phyloP scores from a whole-genome alignment of 441 rosid species.

The Syzygium syzygioides region DNA sequence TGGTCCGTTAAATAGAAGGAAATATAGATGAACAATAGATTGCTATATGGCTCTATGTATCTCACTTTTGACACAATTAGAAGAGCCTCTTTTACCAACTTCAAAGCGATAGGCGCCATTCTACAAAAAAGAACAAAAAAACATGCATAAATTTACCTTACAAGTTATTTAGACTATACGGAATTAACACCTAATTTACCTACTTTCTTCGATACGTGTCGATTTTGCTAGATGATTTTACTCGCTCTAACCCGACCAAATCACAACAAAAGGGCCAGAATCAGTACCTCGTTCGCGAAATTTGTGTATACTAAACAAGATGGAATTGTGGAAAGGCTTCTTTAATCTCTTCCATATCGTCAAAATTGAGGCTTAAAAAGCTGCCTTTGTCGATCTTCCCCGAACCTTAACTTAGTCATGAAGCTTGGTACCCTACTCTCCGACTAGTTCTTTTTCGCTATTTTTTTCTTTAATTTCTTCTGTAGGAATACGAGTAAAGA shows the following conservation, averaged over 20 bases:
- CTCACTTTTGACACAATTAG: neutral
- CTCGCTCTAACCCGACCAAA: neutral
- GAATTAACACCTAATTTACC: neutral
- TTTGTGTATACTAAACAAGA: neutral
- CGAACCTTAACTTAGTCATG: neutral
- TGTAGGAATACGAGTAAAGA: neutral
- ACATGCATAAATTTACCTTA: neutral
- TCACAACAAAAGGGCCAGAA: neutral
- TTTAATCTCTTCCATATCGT: neutral
- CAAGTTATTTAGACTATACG: neutral
- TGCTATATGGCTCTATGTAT: neutral
- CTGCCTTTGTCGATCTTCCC: no score
- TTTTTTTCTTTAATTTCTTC: neutral
- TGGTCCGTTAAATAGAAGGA: neutral
- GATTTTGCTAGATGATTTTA: neutral
- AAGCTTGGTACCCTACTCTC: neutral
- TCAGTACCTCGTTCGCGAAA: neutral
- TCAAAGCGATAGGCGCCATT: neutral
- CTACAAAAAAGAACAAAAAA: no score
- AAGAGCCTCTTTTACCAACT: neutral
- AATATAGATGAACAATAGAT: neutral
- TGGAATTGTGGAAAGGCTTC: neutral
- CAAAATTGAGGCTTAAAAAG: neutral
- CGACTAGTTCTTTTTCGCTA: accelerated
- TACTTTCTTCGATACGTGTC: neutral